Percentiles rank a stretch among this genome's conserved stretches.
Conservation (phyloP, 208 protist genomes). For the Wallacemonas collosoma region DNA sequence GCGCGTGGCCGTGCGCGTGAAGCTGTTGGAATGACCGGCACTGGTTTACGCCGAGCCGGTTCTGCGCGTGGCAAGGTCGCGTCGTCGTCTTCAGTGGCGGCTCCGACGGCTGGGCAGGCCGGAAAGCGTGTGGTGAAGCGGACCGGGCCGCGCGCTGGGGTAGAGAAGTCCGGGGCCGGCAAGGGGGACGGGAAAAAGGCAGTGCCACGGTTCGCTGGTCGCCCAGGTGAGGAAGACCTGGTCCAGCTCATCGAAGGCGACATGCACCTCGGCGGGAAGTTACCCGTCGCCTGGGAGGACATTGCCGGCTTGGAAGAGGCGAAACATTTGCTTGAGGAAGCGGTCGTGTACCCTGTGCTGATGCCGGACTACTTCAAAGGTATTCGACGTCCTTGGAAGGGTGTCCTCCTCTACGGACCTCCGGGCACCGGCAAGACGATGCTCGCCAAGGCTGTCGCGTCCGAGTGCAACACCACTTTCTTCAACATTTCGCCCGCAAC, state of each 20-base stretch:
- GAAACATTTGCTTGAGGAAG: slow-evolving; percentile 92
- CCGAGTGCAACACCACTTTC: slow-evolving; percentile 92
- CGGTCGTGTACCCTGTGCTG: slow-evolving; percentile 92
- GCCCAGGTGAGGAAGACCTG: slow-evolving; percentile 81
- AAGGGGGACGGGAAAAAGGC: slow-evolving; percentile 15
- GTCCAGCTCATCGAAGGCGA: slow-evolving; percentile 84
- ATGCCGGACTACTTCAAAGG: slow-evolving; percentile 94
- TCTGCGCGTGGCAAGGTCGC: slow-evolving; percentile 4
- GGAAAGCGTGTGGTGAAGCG: slow-evolving; percentile 5
- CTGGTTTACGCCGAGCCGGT: slow-evolving; percentile 3
- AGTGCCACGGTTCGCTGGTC: slow-evolving; percentile 52
- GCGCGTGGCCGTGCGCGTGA: slow-evolving; percentile 6
- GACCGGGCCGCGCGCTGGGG: not conserved
- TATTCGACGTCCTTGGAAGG: slow-evolving; percentile 92
- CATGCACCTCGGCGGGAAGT: slow-evolving; percentile 70
- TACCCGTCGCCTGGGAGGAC: slow-evolving; percentile 83
- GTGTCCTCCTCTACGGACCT: slow-evolving; percentile 91
- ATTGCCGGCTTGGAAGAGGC: slow-evolving; percentile 90
- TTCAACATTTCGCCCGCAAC: slow-evolving; percentile 94
- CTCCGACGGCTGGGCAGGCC: not conserved
- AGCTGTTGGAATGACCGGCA: not conserved
- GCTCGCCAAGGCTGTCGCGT: slow-evolving; percentile 93
- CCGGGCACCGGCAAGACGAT: slow-evolving; percentile 95
- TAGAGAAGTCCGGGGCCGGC: not conserved
- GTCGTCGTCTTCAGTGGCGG: not conserved